Evolutionary conservation across 106 monocot species (phyloP).

Genomic region (Platanthera zijinensis): DNA sequence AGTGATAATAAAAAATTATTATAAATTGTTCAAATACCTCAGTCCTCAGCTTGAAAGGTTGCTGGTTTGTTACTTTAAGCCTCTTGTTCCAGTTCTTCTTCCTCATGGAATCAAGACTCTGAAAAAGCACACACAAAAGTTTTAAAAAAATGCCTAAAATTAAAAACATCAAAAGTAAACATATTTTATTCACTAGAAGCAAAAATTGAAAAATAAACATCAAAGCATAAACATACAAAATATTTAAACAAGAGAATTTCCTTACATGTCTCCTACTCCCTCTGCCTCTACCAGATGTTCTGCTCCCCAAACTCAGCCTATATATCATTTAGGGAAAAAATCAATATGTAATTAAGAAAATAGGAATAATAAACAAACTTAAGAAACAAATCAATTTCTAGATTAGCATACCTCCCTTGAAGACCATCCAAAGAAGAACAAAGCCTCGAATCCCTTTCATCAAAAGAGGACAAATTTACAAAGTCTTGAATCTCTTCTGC

Average conservation of each 20-base stretch:
- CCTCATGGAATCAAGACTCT: conserved; percentile 57
- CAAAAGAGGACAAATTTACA: conserved; percentile 27
- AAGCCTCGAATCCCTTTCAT: conserved; percentile 25
- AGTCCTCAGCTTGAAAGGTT: conserved; percentile 84
- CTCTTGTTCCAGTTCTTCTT: conserved; percentile 72
- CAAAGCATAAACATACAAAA: background rate
- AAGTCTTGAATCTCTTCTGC: background rate
- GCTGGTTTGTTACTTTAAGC: conserved; percentile 72
- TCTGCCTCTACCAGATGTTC: conserved; percentile 30
- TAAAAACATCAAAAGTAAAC: background rate
- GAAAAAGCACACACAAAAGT: conserved; percentile 3
- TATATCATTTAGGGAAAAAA: background rate
- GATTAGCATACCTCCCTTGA: conserved; percentile 33
- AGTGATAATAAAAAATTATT: background rate
- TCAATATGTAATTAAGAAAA: background rate
- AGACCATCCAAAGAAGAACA: conserved; percentile 50
- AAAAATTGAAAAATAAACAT: background rate
- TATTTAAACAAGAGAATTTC: background rate
- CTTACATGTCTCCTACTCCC: conserved; percentile 53
- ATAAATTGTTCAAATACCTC: conserved; percentile 47
- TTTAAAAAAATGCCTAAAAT: background rate
- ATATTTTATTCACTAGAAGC: background rate
- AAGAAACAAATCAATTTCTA: background rate
- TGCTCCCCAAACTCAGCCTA: conserved; percentile 61
- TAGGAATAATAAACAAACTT: background rate